Evolutionary conservation across 768 basidiomycete species (phyloP).

Genomic region (Dentipellis sp.): DNA sequence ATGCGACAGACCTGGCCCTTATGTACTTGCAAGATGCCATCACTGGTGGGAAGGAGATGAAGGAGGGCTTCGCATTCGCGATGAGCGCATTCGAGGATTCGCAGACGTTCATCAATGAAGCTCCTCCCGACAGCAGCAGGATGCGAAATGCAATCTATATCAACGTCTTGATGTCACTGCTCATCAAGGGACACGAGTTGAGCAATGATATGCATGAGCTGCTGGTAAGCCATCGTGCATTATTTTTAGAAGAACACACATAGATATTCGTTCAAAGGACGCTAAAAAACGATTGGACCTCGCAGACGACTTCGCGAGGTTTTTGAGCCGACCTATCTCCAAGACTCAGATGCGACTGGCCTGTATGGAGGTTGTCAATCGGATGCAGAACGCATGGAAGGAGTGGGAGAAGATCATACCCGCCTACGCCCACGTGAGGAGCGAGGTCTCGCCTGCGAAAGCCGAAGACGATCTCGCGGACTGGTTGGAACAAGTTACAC

Average conservation of each 20-base stretch:
- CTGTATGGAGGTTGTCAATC: slow-evolving; percentile 39
- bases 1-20: slow-evolving; percentile 49
- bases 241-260: background rate
- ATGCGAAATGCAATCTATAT: slow-evolving; percentile 53
- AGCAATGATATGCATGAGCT: slow-evolving; percentile 42
- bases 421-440: slow-evolving; percentile 22
- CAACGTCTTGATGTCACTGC: slow-evolving; percentile 45
- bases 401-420: slow-evolving; percentile 38
- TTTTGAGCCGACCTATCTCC: slow-evolving; percentile 37
- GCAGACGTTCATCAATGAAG: slow-evolving; percentile 41
- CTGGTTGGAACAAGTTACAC: slow-evolving; percentile 44
- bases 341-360: slow-evolving; percentile 45
- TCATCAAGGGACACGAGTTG: slow-evolving; percentile 41
- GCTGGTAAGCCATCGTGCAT: slow-evolving; percentile 26
- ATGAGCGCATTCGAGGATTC: slow-evolving; percentile 54
- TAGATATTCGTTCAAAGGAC: slow-evolving; percentile 14
- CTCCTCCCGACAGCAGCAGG: slow-evolving; percentile 54
- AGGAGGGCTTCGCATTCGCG: slow-evolving; percentile 53
- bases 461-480: slow-evolving; percentile 47
- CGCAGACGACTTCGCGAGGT: slow-evolving; percentile 41
- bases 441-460: slow-evolving; percentile 25
- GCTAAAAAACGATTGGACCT: slow-evolving; percentile 35
- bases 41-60: slow-evolving; percentile 35
- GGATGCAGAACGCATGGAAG: slow-evolving; percentile 33
- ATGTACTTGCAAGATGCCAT: slow-evolving; percentile 36